These are phyloP conservation scores for Sarocladium strictum DNA, from an alignment of 2,329 filamentous ascomycete species.

Conservation along the genomic window DNA sequence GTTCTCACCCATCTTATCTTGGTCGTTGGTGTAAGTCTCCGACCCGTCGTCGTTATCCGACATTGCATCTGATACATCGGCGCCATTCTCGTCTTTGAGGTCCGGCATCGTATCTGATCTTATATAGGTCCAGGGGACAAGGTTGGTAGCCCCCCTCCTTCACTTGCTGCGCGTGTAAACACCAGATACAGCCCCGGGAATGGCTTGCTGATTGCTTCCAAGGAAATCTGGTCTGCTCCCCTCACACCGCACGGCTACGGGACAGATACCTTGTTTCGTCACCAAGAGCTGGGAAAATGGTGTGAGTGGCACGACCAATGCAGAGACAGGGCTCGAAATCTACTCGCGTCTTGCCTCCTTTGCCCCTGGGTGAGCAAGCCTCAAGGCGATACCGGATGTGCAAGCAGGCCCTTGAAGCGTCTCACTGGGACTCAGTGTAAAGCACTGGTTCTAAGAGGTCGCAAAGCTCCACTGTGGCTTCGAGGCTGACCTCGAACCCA, in stretches of 20 bases:
- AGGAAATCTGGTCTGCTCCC: slow-evolving; percentile 6
- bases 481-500: background rate
- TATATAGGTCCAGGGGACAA: slow-evolving; percentile 20
- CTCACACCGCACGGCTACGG: slow-evolving; percentile 6
- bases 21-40: slow-evolving; percentile 38
- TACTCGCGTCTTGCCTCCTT: slow-evolving; percentile 1
- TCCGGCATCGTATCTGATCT: slow-evolving; percentile 49
- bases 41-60: slow-evolving; percentile 55
- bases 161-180: background rate
- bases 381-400: background rate
- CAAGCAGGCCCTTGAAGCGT: background rate
- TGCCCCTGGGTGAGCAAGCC: background rate
- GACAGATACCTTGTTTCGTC: slow-evolving; percentile 1
- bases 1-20: slow-evolving; percentile 44
- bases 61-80: slow-evolving; percentile 52
- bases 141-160: background rate
- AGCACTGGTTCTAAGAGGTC: background rate
- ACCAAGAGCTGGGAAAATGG: background rate
- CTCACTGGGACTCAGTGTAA: background rate
- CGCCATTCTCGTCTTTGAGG: slow-evolving; percentile 45
- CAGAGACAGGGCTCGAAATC: slow-evolving; percentile 2
- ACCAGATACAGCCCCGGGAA: slow-evolving; percentile 6
- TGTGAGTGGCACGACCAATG: slow-evolving; percentile 9
- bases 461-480: slow-evolving; percentile 6
- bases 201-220: slow-evolving; percentile 3